phyloP scores from a whole-genome alignment of 345 rosid species.

The Citrus unshiu region DNA sequence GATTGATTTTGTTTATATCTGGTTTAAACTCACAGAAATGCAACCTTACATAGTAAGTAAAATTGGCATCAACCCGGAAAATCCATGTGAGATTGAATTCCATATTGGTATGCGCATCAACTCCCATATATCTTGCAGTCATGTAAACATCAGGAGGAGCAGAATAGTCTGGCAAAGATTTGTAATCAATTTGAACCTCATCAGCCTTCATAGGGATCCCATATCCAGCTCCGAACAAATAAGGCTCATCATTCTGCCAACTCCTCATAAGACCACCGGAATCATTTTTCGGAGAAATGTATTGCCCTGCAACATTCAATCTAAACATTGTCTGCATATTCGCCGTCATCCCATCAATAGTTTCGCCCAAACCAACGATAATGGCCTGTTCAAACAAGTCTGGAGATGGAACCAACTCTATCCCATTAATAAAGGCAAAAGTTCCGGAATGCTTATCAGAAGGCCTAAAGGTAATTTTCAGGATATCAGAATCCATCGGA shows the following conservation, averaged over 20 bases:
- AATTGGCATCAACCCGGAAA: conserved; percentile 65
- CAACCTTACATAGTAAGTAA: conserved; percentile 61
- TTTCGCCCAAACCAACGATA: conserved; percentile 53
- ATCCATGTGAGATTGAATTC: conserved; percentile 69
- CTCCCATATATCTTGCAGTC: conserved; percentile 63
- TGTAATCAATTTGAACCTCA: conserved; percentile 30
- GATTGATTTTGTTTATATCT: conserved; percentile 37
- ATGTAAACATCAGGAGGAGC: conserved; percentile 64
- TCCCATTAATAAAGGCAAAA: conserved; percentile 73
- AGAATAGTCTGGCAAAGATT: conserved; percentile 27
- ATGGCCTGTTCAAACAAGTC: conserved; percentile 47
- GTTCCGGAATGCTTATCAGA: conserved; percentile 32
- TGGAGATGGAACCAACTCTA: conserved; percentile 54
- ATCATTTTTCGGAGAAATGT: conserved; percentile 53
- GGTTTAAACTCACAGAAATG: conserved; percentile 69
- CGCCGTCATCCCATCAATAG: conserved; percentile 22
- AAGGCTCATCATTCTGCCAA: conserved; percentile 74
- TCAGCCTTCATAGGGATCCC: conserved; percentile 36
- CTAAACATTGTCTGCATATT: conserved; percentile 64
- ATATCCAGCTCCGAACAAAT: conserved; percentile 40
- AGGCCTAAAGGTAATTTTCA: conserved; percentile 52
- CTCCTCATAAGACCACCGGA: conserved; percentile 51
- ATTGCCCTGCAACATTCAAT: conserved; percentile 68
- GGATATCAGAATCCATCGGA: conserved; percentile 24
- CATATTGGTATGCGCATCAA: conserved; percentile 24